Base-by-base conservation (phyloP, 805 yeast species). In the Yarrowia sp. region DNA sequence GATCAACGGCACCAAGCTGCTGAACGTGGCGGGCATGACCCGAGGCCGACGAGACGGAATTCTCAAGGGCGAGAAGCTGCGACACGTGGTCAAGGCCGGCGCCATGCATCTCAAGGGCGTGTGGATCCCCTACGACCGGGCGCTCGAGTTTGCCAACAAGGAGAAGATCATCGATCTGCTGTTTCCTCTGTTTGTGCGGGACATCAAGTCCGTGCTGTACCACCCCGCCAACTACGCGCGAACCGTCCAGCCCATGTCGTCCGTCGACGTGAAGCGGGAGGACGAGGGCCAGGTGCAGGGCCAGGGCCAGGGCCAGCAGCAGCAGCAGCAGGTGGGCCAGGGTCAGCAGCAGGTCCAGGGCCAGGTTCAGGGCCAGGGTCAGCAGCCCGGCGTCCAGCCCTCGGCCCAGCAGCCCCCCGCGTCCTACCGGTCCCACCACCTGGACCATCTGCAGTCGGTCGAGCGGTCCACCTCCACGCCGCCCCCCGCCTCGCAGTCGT, bases 31-130 rank as follows among this genome's bases (percentile, higher is more conserved):
- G 2, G 91, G 89, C 69, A 89, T 90, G 91, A 90, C 96, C 15
- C 82, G 96, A 70, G 96, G 96, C 34, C 84, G 94, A 72, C 82
- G 96, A 73, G 96, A 90, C 76, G 96, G 96, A 19, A 87, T 90
- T 70, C 81, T 90, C 70, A 90, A 90, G 79, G 85, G 88, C 69
- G 95, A 90, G 75, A 87, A 87, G 73, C 83, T 86, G 52, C 82
- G 95, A 49, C 91, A 89, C 74, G 96, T 90, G 30, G 94, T 90
- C 52, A 90, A 90, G 78, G 88, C 89, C 70, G 96, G 96, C 5
- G 87, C 92, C 14, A 90, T 90, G 93, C 93, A 90, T 76, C 80
- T 90, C 72, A 90, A 90, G 79, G 96, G 96, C 44, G 96, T 90
- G 56, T 90, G 96, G 96, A 89, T 90, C 69, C 96, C 96, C 1